phyloP scores from a whole-genome alignment of 2,329 filamentous ascomycete genomes.

The Trichoderma hamatum region DNA sequence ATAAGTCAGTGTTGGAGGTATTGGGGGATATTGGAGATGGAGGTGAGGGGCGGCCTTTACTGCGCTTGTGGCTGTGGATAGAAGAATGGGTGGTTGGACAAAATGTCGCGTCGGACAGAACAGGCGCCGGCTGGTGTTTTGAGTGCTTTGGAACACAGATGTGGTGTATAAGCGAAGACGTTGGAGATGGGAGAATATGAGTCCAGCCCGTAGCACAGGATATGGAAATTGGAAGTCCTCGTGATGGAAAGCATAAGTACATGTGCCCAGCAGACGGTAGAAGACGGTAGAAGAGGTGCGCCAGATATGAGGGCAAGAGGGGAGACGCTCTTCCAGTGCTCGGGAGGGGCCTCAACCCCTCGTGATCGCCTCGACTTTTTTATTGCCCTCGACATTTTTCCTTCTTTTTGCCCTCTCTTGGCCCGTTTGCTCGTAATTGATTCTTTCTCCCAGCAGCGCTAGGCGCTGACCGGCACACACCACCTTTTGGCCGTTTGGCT shows the following conservation, averaged over 20 bases:
- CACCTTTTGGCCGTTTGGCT: conserved; percentile 5
- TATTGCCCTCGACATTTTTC: neutral
- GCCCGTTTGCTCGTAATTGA: conserved; percentile 8
- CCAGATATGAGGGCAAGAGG: neutral
- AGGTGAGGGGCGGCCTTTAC: conserved; percentile 17
- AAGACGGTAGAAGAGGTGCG: neutral
- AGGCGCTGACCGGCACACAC: conserved; percentile 19
- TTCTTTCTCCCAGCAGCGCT: conserved; percentile 1
- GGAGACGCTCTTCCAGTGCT: conserved; percentile 4
- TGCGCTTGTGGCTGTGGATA: conserved; percentile 14
- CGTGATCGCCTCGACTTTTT: conserved; percentile 22
- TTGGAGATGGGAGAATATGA: neutral
- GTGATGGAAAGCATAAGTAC: neutral
- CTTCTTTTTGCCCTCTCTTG: neutral
- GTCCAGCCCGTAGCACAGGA: neutral
- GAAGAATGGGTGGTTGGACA: conserved; percentile 5
- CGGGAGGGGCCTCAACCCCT: conserved; percentile 14
- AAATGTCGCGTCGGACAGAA: neutral
- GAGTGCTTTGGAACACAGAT: neutral
- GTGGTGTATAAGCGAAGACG: neutral
- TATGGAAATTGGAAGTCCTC: neutral
- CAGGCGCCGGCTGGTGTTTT: neutral
- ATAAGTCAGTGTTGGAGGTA: neutral
- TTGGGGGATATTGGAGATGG: conserved; percentile 4
- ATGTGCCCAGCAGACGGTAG: neutral